These are phyloP conservation scores for Graphiopsis chlorocephala DNA, from an alignment of 2,329 filamentous ascomycete species.

Conservation along the genomic window DNA sequence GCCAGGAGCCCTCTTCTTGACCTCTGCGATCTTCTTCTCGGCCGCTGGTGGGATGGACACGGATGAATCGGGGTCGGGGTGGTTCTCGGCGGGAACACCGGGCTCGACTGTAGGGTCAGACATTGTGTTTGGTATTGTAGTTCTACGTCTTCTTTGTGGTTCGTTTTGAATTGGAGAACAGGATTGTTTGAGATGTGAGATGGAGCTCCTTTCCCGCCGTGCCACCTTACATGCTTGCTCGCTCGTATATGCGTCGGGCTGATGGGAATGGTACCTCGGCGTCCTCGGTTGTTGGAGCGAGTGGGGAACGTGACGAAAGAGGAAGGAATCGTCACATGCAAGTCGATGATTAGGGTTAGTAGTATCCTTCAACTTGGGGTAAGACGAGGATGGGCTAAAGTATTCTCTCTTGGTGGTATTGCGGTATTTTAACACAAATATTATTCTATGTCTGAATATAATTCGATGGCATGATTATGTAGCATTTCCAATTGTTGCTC, in stretches of 20 bases:
- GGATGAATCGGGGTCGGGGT: slow-evolving; percentile 14
- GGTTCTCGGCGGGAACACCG: slow-evolving; percentile 36
- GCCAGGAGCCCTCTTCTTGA: slow-evolving; percentile 27
- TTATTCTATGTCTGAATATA: too few relatives aligned
- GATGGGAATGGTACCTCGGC: not conserved
- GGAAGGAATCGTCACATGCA: not conserved
- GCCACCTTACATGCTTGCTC: not conserved
- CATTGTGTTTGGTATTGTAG: slow-evolving; percentile 27
- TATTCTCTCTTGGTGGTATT: not conserved
- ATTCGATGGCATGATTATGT: not conserved
- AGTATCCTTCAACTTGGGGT: not conserved
- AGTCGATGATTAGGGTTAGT: not conserved
- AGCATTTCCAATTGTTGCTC: too few relatives aligned
- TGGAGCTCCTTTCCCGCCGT: not conserved
- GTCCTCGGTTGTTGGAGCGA: not conserved
- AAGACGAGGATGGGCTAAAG: too few relatives aligned
- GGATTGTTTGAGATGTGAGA: not conserved
- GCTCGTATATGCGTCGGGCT: not conserved
- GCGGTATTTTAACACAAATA: not conserved
- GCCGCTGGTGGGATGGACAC: slow-evolving; percentile 28
- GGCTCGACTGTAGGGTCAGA: slow-evolving; percentile 38
- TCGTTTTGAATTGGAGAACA: not conserved
- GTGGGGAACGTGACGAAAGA: not conserved
- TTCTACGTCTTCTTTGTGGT: not conserved
- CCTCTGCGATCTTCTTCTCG: slow-evolving; percentile 32